phyloP scores from a whole-genome alignment of 2,329 filamentous ascomycete species.

The Aspergillus eucalypticola region DNA sequence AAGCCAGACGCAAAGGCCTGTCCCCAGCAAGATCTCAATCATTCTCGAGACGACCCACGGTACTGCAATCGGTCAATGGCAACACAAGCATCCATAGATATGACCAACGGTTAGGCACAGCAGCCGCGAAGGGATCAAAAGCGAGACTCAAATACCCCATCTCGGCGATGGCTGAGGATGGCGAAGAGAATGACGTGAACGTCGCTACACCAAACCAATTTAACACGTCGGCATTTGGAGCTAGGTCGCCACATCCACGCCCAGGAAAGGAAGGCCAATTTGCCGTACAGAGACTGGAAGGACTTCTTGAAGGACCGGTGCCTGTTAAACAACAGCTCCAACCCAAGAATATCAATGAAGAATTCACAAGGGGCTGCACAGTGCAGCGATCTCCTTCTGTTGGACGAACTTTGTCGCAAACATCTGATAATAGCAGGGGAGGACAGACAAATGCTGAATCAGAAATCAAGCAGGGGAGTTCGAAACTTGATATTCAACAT shows the following conservation, averaged over 20 bases:
- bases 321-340: slow-evolving; percentile 25
- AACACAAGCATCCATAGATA: slow-evolving; percentile 22
- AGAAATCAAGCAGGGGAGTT: background rate
- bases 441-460: background rate
- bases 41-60: slow-evolving; percentile 7
- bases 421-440: background rate
- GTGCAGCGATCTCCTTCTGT: background rate
- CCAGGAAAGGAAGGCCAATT: slow-evolving; percentile 1
- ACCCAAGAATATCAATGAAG: background rate
- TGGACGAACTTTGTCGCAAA: background rate
- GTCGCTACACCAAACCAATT: background rate
- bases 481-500: background rate
- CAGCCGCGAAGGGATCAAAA: slow-evolving; percentile 41
- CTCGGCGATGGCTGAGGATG: slow-evolving; percentile 53
- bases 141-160: slow-evolving; percentile 39
- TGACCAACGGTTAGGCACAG: slow-evolving; percentile 16
- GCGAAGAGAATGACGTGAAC: slow-evolving; percentile 33
- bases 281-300: slow-evolving; percentile 30
- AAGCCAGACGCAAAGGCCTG: background rate
- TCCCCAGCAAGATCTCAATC: background rate
- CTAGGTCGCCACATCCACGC: background rate
- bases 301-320: slow-evolving; percentile 34
- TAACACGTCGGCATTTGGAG: background rate
- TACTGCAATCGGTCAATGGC: slow-evolving; percentile 33
- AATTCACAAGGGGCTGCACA: background rate